Base-by-base conservation (phyloP, 1,139 yeast species). In the Arxiozyma bovina region DNA sequence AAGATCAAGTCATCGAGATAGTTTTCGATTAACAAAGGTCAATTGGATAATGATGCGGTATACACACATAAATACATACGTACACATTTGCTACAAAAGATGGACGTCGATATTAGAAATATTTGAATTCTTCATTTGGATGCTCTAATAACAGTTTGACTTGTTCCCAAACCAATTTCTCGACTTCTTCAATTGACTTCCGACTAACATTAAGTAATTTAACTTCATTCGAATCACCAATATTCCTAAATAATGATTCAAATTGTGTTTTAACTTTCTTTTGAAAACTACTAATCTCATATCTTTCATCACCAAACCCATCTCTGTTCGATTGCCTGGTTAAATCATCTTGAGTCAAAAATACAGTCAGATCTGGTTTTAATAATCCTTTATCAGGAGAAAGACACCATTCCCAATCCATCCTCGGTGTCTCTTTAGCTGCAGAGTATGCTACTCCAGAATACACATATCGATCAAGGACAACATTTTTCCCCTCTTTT, bases 381-480 rank as follows among this genome's bases (percentile, higher is more conserved):
- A 96, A 93, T 22, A 94, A 76, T 0, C 99, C 99, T 40, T 73
- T 71, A 64, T 94, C 99, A 0, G 96, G 93, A 23, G 75, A 73
- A 45, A 78, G 73, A 60, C 96, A 83, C 99, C 99, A 94, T 11
- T 80, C 74, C 42, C 77, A 66, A 58, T 79, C 80, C 63, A 85
- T 71, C 0, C 85, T 83, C 0, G 54, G 52, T 1, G 55, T 55
- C 1, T 53, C 56, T 68, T 93, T 91, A n/a, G 98, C 96, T 4
- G 87, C 75, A 0, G 96, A 85, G 66, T 91, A 94, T 4, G 97
- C 96, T 18, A 90, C 81, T 0, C 99, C 99, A 0, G 97, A 89
- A 67, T 87, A 93, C 7, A 87, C 85, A 66, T 93, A 94, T 59
- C 99, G 74, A 67, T 94, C 99, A 57, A 90, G 69, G 0, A 94